phyloP scores from a whole-genome alignment of 2,329 filamentous ascomycete species.

The Talaromyces sp. region DNA sequence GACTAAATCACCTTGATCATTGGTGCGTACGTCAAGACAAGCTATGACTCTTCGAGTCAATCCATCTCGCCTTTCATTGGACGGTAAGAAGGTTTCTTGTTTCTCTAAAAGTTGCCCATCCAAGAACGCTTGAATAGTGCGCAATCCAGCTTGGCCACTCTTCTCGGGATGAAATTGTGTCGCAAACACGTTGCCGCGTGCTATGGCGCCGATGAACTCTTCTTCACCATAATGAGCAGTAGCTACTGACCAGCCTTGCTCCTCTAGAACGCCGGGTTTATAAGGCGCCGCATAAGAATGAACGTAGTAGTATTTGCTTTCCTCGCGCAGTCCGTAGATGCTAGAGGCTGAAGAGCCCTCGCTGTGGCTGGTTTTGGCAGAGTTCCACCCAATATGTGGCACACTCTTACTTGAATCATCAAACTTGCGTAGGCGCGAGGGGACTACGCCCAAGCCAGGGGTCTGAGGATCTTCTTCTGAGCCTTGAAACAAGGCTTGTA shows the following conservation, averaged over 20 bases:
- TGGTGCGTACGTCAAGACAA: constrained; percentile 90
- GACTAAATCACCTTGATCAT: constrained; percentile 90
- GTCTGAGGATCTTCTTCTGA: constrained; percentile 73
- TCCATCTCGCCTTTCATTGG: constrained; percentile 52
- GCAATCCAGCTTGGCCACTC: constrained; percentile 81
- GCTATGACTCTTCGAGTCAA: constrained; percentile 92
- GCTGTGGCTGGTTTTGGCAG: constrained; percentile 58
- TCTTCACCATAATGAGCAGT: constrained; percentile 83
- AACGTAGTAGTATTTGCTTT: constrained; percentile 98
- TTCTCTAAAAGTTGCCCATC: constrained; percentile 61
- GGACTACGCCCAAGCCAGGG: constrained; percentile 71
- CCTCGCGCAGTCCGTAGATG: constrained; percentile 73
- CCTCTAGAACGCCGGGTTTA: constrained; percentile 66
- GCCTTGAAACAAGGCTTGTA: constrained; percentile 84
- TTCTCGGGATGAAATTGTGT: constrained; percentile 99
- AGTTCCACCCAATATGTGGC: constrained; percentile 99
- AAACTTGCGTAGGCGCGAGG: constrained; percentile 69
- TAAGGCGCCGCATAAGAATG: constrained; percentile 90
- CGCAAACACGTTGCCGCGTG: constrained; percentile 77
- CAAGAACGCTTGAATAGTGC: constrained; percentile 80
- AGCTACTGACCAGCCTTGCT: constrained; percentile 85
- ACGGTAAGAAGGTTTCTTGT: constrained; percentile 39
- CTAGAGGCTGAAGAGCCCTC: constrained; percentile 45
- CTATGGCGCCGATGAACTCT: constrained; percentile 86
- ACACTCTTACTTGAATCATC: constrained; percentile 76